Evolutionary conservation across 345 rosid species (phyloP), one percentile per base, ranked within the genome.

Genomic region (Pelargonium nanum): DNA sequence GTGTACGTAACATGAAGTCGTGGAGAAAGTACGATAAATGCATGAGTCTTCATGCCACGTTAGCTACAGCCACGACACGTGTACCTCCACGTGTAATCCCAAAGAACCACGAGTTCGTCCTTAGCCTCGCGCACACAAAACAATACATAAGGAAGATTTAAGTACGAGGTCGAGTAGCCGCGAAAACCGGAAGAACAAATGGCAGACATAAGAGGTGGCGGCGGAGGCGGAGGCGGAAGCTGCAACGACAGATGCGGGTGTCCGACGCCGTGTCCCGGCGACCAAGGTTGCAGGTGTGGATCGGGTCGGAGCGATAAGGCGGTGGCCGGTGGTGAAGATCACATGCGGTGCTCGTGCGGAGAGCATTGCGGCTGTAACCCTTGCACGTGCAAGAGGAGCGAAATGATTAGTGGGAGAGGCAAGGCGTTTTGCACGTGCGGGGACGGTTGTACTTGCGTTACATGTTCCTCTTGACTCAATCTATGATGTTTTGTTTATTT

Each of bases 361-460:
- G 87, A 78, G 60, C 83, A 81, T 53, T 79, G 96, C 51, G 65
- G 74, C 32, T 82, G 91, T 74, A 86, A 78, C 63, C 93, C 93
- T 1, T 82, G 91, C 74, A 66, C 69, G 56, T 84, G 91, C 68
- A 19, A 67, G 25, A 62, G 26, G 73, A 60, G 34, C 22, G 58
- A 10, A 2, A 61, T 54, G 1, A 63, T 51, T 1, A 1, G 56
- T 0, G 74, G 70, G 0, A 62, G 70, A 4, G 72, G 78, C 19
- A 69, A 60, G 73, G 65, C 34, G 2, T 53, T 19, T 55, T 80
- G 83, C 62, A 64, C 65, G 61, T 82, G 90, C 22, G 72, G 78
- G 2, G 52, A 60, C 6, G 80, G 63, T 17, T 81, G 85, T 62
- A 25, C 72, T 2, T 81, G 85, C 32, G 58, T 25, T 21, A 59